A percentile compares a stretch with the other conserved stretches of the same genome.
These are phyloP conservation scores for Pelargonium cotyledonis DNA, from an alignment of 441 rosid species.

Conservation along the genomic window DNA sequence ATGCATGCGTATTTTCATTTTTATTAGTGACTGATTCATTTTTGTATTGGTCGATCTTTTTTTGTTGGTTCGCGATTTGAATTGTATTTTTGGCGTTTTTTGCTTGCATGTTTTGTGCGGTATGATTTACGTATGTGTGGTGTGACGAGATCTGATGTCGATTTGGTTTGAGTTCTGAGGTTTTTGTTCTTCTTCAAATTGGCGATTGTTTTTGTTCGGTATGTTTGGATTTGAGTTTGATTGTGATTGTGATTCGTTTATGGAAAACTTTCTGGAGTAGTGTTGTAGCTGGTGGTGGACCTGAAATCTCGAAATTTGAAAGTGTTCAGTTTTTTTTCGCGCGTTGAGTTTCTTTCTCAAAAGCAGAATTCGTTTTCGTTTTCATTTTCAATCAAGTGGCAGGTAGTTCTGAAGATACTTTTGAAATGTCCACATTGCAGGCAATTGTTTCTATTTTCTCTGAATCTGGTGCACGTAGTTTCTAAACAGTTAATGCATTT, in stretches of 20 bases:
- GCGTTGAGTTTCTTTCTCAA: no score
- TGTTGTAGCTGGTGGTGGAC: not conserved
- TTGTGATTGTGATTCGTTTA: not conserved
- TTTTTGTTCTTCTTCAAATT: not conserved
- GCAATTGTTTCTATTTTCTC: no score
- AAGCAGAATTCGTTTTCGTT: no score
- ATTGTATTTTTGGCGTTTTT: conserved; percentile 2
- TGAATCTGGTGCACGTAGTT: no score
- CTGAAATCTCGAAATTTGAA: not conserved
- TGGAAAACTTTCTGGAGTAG: not conserved
- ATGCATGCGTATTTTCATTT: not conserved
- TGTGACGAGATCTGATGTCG: conserved; percentile 20
- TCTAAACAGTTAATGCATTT: not conserved
- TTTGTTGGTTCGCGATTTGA: not conserved
- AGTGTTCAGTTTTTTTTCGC: no score
- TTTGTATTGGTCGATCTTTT: not conserved
- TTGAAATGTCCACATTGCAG: no score
- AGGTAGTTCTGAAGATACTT: no score
- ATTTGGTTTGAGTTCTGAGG: not conserved
- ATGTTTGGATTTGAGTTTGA: not conserved
- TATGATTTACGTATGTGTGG: conserved; percentile 19
- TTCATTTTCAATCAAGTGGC: no score
- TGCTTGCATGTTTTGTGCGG: conserved; percentile 4
- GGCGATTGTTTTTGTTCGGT: not conserved
- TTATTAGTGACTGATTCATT: not conserved